A percentile compares a stretch with the other conserved stretches of the same genome.
Evolutionary conservation across 495 filamentous ascomycete genomes (phyloP).

Genomic region (Chaetomidium leptoderma): DNA sequence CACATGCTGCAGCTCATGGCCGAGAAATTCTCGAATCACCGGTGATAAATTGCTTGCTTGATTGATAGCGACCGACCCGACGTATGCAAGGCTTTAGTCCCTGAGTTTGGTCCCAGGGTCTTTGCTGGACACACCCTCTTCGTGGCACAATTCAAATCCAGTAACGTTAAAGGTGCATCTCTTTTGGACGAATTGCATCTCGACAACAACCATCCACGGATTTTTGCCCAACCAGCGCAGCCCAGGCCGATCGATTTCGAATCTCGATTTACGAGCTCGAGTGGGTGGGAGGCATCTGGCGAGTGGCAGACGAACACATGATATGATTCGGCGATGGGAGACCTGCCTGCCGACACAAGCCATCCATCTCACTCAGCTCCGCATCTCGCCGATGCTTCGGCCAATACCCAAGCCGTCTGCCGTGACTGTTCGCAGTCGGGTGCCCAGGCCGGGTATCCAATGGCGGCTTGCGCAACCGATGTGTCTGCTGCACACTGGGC

Average conservation of each 20-base stretch:
- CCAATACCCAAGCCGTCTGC: conserved; percentile 10
- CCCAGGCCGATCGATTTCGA: conserved; percentile 15
- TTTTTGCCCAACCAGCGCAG: conserved; percentile 28
- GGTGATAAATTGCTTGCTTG: background rate
- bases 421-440: conserved; percentile 9
- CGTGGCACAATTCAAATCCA: background rate
- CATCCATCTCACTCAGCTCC: conserved; percentile 14
- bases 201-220: conserved; percentile 23
- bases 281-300: conserved; percentile 18
- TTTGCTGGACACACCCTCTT: background rate
- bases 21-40: background rate
- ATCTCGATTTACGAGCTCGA: background rate
- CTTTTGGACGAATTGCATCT: conserved; percentile 25
- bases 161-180: background rate
- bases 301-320: conserved; percentile 32
- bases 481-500: conserved; percentile 14
- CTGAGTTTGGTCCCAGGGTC: too few relatives aligned
- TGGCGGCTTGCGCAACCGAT: background rate
- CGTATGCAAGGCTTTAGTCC: background rate
- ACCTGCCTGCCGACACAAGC: conserved; percentile 15
- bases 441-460: conserved; percentile 8
- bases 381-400: conserved; percentile 14
- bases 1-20: background rate
- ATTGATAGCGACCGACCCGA: background rate
- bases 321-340: too few relatives aligned